Conservation (phyloP, 2,329 filamentous ascomycete species). For the Phaeosphaeria sp. region DNA sequence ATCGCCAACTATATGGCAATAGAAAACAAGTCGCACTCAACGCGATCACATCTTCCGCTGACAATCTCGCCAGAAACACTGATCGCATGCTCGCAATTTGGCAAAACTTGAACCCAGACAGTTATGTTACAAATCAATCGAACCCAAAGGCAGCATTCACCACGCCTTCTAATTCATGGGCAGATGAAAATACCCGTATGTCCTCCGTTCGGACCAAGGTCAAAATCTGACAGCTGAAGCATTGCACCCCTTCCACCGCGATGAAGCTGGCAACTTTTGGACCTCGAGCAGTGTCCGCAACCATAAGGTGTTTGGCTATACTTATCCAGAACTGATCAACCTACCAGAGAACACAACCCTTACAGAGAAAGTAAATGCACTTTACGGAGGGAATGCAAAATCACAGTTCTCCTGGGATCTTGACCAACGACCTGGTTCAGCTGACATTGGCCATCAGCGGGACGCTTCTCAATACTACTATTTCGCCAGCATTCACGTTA, state of each 20-base stretch:
- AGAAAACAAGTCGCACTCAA: too few species aligned
- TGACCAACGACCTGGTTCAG: background rate
- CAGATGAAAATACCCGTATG: slow-evolving; percentile 60
- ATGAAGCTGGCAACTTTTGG: slow-evolving; percentile 68
- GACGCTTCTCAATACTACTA: slow-evolving; percentile 57
- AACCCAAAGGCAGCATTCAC: slow-evolving; percentile 67
- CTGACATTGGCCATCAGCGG: slow-evolving; percentile 6
- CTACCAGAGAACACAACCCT: slow-evolving; percentile 42
- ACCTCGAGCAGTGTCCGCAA: slow-evolving; percentile 68
- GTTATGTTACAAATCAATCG: slow-evolving; percentile 66
- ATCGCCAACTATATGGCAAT: too few species aligned
- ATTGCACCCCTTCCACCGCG: slow-evolving; percentile 71
- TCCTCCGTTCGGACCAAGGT: background rate
- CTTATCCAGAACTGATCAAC: slow-evolving; percentile 69
- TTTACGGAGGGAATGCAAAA: slow-evolving; percentile 61
- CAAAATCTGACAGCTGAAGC: slow-evolving; percentile 34
- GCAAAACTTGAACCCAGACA: slow-evolving; percentile 74
- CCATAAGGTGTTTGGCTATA: slow-evolving; percentile 72
- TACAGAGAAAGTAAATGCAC: slow-evolving; percentile 63
- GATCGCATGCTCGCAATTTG: slow-evolving; percentile 79
- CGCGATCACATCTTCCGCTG: background rate
- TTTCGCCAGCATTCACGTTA: slow-evolving; percentile 69
- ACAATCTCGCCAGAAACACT: slow-evolving; percentile 60
- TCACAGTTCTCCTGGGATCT: slow-evolving; percentile 12
- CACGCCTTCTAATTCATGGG: slow-evolving; percentile 59